Conservation (phyloP, 345 rosid species). For the Zanthoxylum bungeanum region DNA sequence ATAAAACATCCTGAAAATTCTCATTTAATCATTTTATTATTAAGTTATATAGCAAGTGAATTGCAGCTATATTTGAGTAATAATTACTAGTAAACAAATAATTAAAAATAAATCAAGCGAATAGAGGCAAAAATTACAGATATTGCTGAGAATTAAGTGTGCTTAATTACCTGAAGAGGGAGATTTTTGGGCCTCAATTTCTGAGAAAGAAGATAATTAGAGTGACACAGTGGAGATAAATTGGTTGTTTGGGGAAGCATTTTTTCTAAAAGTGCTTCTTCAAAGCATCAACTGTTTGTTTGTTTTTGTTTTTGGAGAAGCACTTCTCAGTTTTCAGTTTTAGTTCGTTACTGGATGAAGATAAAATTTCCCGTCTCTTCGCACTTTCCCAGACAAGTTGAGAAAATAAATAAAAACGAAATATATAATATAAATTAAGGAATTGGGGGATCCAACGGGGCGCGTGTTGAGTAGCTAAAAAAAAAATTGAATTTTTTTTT, state of each 20-base stretch:
- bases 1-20: neutral
- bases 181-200: conserved; percentile 23
- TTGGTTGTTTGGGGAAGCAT: conserved; percentile 57
- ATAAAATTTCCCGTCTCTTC: conserved; percentile 1
- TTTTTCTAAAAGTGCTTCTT: neutral
- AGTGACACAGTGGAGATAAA: conserved; percentile 33
- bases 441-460: too few relatives aligned
- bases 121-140: too few relatives aligned
- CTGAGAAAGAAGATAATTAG: conserved; percentile 29
- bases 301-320: neutral
- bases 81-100: too few relatives aligned
- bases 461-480: too few relatives aligned
- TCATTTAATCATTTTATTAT: too few relatives aligned
- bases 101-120: too few relatives aligned
- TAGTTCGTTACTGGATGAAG: conserved; percentile 17
- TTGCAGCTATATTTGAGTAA: neutral
- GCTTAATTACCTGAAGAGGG: conserved; percentile 39
- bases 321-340: neutral
- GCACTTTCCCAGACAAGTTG: too few relatives aligned
- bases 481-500: too few relatives aligned
- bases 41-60: too few relatives aligned
- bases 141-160: neutral
- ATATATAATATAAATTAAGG: too few relatives aligned
- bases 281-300: conserved; percentile 11
- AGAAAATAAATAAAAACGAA: neutral